phyloP scores from a whole-genome alignment of 2,329 filamentous ascomycete species.

The Colletotrichum cordylinicola region DNA sequence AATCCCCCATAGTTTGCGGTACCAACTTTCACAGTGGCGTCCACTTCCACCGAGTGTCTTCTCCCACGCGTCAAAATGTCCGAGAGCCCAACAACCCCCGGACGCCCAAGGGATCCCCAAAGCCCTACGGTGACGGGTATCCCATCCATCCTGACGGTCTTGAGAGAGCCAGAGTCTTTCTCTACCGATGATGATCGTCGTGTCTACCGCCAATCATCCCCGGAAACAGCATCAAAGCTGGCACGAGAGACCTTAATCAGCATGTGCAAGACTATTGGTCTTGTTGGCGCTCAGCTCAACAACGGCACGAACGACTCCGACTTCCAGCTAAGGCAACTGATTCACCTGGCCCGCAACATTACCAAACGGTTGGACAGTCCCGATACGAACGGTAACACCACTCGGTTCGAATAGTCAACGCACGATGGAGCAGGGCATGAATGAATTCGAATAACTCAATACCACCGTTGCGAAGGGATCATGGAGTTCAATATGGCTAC shows the following conservation, averaged over 20 bases:
- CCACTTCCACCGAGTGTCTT: background rate
- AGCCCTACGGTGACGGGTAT: constrained; percentile 15
- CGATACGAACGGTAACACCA: constrained; percentile 1
- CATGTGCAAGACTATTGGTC: constrained; percentile 15
- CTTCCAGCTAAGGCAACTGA: constrained; percentile 17
- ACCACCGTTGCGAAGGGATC: background rate
- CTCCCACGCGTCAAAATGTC: background rate
- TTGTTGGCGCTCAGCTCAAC: constrained; percentile 17
- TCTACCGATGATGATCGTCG: constrained; percentile 5
- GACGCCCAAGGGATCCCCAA: constrained; percentile 2
- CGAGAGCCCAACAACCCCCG: constrained; percentile 5
- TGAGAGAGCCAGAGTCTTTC: constrained; percentile 14
- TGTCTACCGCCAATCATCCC: constrained; percentile 7
- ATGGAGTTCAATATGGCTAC: background rate
- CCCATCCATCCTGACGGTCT: constrained; percentile 14
- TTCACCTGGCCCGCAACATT: constrained; percentile 18
- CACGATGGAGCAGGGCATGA: background rate
- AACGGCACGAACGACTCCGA: constrained; percentile 19
- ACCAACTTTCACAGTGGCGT: background rate
- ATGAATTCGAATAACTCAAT: background rate
- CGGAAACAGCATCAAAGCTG: constrained; percentile 14
- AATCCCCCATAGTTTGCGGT: background rate
- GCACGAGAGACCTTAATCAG: constrained; percentile 18
- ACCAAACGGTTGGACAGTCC: constrained; percentile 11
- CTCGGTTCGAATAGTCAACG: background rate